Percentiles rank a stretch among this genome's conserved stretches.
These are phyloP conservation scores for Sutorius eximius DNA, from an alignment of 1,284 basidiomycete species.

Conservation along the genomic window DNA sequence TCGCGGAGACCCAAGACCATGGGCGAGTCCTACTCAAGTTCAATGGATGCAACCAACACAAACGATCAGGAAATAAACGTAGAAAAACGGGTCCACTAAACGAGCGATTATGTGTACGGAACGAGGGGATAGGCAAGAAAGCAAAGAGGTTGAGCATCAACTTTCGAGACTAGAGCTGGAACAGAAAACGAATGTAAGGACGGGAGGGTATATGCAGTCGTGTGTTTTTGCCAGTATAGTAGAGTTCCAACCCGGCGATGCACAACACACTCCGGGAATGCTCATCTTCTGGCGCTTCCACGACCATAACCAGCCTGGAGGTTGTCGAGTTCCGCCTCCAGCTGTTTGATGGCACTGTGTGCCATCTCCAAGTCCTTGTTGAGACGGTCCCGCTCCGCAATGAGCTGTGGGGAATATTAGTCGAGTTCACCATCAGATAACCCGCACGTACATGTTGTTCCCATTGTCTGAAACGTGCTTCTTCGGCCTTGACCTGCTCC, in stretches of 20 bases:
- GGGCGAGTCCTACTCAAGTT: too few relatives aligned
- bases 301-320: constrained; percentile 84
- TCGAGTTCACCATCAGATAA: constrained; percentile 1
- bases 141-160: constrained; percentile 1
- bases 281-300: constrained; percentile 69
- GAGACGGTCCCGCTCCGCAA: constrained; percentile 93
- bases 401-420: constrained; percentile 61
- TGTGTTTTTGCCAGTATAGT: constrained; percentile 5
- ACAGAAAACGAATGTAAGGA: constrained; percentile 20
- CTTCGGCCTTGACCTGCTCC: constrained; percentile 99
- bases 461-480: constrained; percentile 98
- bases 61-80: constrained; percentile 4
- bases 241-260: constrained; percentile 5
- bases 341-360: constrained; percentile 87
- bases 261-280: background rate
- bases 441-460: constrained; percentile 84
- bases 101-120: constrained; percentile 22
- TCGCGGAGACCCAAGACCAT: too few relatives aligned
- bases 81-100: constrained; percentile 21
- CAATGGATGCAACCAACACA: too few relatives aligned
- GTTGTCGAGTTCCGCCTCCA: constrained; percentile 88
- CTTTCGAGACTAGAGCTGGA: constrained; percentile 6
- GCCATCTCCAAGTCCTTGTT: constrained; percentile 96
- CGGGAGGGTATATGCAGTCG: constrained; percentile 32
- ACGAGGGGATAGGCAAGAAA: constrained; percentile 2